phyloP scores from a whole-genome alignment of 192 early-diverging fungal species.

The Backusella westeae region DNA sequence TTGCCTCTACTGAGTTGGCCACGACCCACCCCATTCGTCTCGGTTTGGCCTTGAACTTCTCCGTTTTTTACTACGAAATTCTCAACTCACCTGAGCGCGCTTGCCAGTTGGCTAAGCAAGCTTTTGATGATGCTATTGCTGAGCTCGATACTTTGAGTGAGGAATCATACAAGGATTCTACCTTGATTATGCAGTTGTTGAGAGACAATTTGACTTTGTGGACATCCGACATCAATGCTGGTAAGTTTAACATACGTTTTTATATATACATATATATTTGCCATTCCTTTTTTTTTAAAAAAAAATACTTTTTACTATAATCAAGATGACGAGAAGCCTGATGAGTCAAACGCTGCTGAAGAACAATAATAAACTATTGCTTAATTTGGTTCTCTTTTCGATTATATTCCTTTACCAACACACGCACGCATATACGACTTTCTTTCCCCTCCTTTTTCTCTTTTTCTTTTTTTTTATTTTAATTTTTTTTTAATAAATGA shows the following conservation, averaged over 20 bases:
- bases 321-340: conserved; percentile 1
- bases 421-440: neutral
- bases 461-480: neutral
- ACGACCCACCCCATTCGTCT: conserved; percentile 97
- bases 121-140: conserved; percentile 93
- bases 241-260: neutral
- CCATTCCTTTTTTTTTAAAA: neutral
- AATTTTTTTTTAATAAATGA: neutral
- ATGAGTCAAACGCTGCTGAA: neutral
- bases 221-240: conserved; percentile 79
- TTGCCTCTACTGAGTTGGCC: conserved; percentile 83
- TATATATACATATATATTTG: neutral
- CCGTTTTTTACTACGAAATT: conserved; percentile 99
- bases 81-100: conserved; percentile 92
- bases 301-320: neutral
- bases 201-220: conserved; percentile 93
- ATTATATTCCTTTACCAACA: neutral
- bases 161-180: conserved; percentile 95
- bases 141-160: conserved; percentile 89
- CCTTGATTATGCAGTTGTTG: conserved; percentile 92
- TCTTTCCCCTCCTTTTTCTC: neutral
- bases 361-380: neutral
- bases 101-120: conserved; percentile 84
- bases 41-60: conserved; percentile 96
- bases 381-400: neutral